These are phyloP conservation scores for Boletus sensibilis DNA, from an alignment of 768 basidiomycete species.

Conservation along the genomic window DNA sequence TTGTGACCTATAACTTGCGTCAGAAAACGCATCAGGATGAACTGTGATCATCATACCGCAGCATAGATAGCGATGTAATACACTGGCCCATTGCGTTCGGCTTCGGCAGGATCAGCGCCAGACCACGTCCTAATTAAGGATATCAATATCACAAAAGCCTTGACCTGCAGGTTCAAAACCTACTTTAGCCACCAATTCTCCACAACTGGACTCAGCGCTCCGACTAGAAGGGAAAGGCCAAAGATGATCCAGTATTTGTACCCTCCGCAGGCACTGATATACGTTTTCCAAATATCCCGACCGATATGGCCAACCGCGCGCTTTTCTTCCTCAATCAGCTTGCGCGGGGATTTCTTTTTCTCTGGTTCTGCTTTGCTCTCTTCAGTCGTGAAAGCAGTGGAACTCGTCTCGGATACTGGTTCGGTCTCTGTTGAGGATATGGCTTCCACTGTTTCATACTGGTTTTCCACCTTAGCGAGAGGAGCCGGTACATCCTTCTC, in stretches of 20 bases:
- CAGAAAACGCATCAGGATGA: constrained; percentile 5
- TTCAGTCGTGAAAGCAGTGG: constrained; percentile 40
- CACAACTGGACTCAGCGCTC: constrained; percentile 61
- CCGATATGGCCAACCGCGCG: constrained; percentile 73
- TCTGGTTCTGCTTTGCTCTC: constrained; percentile 36
- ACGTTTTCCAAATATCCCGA: constrained; percentile 62
- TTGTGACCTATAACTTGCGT: constrained; percentile 36
- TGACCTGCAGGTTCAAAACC: constrained; percentile 1
- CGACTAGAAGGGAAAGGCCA: constrained; percentile 48
- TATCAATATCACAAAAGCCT: constrained; percentile 25
- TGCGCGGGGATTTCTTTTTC: constrained; percentile 67
- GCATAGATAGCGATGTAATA: constrained; percentile 64
- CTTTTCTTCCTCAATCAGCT: constrained; percentile 82
- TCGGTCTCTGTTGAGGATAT: constrained; percentile 24
- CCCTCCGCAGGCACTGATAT: constrained; percentile 51
- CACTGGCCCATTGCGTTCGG: constrained; percentile 41
- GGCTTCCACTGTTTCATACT: constrained; percentile 15
- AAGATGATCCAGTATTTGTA: constrained; percentile 59
- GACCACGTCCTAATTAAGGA: constrained; percentile 52
- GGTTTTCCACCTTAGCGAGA: constrained; percentile 1
- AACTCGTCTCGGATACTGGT: constrained; percentile 42
- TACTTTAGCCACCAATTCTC: constrained; percentile 74
- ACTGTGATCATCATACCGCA: constrained; percentile 37
- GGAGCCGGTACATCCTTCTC: constrained; percentile 40
- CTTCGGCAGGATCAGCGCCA: constrained; percentile 42